phyloP scores from a whole-genome alignment of 805 yeast genomes.

The Nakazawaea wickerhamii region DNA sequence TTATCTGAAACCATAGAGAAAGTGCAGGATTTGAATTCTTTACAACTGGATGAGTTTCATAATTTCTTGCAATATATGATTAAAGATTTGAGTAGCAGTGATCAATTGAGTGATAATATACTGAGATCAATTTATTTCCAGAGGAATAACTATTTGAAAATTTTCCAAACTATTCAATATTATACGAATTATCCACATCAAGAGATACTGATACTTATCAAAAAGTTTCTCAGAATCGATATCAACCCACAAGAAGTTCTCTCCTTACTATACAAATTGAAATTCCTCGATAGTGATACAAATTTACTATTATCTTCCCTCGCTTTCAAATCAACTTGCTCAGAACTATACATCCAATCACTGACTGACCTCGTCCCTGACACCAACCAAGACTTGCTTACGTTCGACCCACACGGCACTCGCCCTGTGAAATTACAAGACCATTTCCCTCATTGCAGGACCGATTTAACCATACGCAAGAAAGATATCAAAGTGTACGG shows the following conservation, averaged over 20 bases:
- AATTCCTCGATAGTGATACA: too few species aligned
- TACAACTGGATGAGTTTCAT: slow-evolving; percentile 21
- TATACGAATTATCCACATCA: slow-evolving; percentile 28
- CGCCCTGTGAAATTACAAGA: too few species aligned
- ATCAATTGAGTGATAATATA: slow-evolving; percentile 14
- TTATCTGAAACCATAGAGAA: slow-evolving; percentile 1
- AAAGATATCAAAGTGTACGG: slow-evolving; percentile 10
- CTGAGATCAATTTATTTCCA: slow-evolving; percentile 15
- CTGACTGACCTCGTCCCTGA: too few species aligned
- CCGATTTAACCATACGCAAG: background rate
- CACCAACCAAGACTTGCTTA: too few species aligned
- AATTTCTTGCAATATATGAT: slow-evolving; percentile 18
- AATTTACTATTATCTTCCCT: too few species aligned
- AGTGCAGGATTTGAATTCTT: slow-evolving; percentile 1
- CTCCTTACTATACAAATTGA: too few species aligned
- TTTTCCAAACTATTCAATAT: slow-evolving; percentile 23
- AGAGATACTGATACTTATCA: slow-evolving; percentile 15
- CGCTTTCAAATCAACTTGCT: too few species aligned
- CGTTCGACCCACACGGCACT: too few species aligned
- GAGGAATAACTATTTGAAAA: slow-evolving; percentile 14
- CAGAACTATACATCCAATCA: too few species aligned
- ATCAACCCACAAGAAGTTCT: background rate
- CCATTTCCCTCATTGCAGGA: slow-evolving; percentile 14
- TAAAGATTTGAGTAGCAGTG: slow-evolving; percentile 14
- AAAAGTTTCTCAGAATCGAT: slow-evolving; percentile 15